Evolutionary conservation across 345 rosid species (phyloP).

Genomic region (Linum tenue): DNA sequence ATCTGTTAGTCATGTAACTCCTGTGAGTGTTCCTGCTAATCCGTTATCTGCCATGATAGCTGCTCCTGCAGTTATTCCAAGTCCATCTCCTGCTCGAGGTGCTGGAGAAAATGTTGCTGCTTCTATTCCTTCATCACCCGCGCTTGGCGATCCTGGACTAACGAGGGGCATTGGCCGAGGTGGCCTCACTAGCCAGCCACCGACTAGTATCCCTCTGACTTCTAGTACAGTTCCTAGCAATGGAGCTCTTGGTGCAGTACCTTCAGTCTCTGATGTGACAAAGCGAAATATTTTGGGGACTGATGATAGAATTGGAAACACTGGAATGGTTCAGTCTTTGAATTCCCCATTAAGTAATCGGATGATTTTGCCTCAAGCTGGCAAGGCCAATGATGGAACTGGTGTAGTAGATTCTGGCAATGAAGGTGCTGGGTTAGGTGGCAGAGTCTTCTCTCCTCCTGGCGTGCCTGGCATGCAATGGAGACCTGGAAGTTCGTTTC

Average conservation of each 20-base stretch:
- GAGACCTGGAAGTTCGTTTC: conserved; percentile 89
- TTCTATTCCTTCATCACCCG: conserved; percentile 55
- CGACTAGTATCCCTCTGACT: conserved; percentile 46
- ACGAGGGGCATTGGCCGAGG: conserved; percentile 58
- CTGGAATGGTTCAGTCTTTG: conserved; percentile 56
- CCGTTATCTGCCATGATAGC: conserved; percentile 37
- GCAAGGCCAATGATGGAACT: conserved; percentile 66
- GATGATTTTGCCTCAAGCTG: conserved; percentile 67
- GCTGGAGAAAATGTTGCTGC: conserved; percentile 41
- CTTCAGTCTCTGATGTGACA: conserved; percentile 63
- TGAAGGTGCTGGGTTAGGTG: conserved; percentile 41
- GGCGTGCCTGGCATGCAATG: conserved; percentile 68
- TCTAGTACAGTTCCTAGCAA: conserved; percentile 46
- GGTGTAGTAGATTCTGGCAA: conserved; percentile 49
- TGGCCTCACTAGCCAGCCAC: conserved; percentile 49
- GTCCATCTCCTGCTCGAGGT: conserved; percentile 42
- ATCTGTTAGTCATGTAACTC: conserved; percentile 32
- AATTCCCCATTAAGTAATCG: conserved; percentile 65
- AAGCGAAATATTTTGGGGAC: conserved; percentile 72
- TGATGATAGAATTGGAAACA: conserved; percentile 60
- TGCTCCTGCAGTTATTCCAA: conserved; percentile 38
- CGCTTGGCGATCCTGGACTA: conserved; percentile 49
- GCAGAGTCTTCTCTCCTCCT: conserved; percentile 80
- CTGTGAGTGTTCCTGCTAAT: conserved; percentile 43
- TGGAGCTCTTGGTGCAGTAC: conserved; percentile 49